Evolutionary conservation across 768 basidiomycete genomes (phyloP).

Genomic region (Antrodiella citrinella): DNA sequence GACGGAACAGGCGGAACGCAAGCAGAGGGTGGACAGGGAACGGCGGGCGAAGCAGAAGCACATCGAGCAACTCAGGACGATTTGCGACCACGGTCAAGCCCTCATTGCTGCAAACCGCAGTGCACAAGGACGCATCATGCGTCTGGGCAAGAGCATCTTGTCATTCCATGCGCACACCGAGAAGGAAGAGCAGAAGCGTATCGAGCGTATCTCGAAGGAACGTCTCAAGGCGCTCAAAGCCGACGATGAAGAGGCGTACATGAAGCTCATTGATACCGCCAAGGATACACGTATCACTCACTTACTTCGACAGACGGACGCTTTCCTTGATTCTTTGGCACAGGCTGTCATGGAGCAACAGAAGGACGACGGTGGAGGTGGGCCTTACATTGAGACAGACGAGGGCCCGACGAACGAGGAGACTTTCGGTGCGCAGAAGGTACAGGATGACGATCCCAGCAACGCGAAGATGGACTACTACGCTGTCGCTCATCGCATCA

Average conservation of each 20-base stretch:
- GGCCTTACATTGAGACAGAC: slow-evolving; percentile 48
- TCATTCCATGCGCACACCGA: slow-evolving; percentile 86
- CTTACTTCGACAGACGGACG: slow-evolving; percentile 86
- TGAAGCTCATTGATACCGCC: slow-evolving; percentile 97
- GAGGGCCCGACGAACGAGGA: slow-evolving; percentile 77
- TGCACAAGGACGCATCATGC: slow-evolving; percentile 48
- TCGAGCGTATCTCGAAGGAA: slow-evolving; percentile 94
- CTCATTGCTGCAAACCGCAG: slow-evolving; percentile 53
- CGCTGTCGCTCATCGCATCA: slow-evolving; percentile 86
- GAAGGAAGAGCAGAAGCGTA: slow-evolving; percentile 96
- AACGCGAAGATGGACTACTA: slow-evolving; percentile 91
- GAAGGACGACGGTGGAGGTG: slow-evolving; percentile 29
- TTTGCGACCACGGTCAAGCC: slow-evolving; percentile 76
- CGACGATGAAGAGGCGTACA: slow-evolving; percentile 99
- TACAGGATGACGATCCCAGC: slow-evolving; percentile 52
- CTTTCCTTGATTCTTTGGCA: slow-evolving; percentile 91
- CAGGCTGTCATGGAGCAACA: slow-evolving; percentile 93
- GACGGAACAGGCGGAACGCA: slow-evolving; percentile 85
- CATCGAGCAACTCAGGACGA: slow-evolving; percentile 84
- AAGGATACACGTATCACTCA: slow-evolving; percentile 99
- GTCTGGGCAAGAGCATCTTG: slow-evolving; percentile 71
- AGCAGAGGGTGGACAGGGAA: slow-evolving; percentile 89
- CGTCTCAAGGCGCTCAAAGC: slow-evolving; percentile 96
- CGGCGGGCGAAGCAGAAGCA: slow-evolving; percentile 94
- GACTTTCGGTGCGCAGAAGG: slow-evolving; percentile 81